Evolutionary conservation across 352 stramenopile species (phyloP), one percentile per base, ranked within the genome.

Genomic region (Thraustochytrium sp.): DNA sequence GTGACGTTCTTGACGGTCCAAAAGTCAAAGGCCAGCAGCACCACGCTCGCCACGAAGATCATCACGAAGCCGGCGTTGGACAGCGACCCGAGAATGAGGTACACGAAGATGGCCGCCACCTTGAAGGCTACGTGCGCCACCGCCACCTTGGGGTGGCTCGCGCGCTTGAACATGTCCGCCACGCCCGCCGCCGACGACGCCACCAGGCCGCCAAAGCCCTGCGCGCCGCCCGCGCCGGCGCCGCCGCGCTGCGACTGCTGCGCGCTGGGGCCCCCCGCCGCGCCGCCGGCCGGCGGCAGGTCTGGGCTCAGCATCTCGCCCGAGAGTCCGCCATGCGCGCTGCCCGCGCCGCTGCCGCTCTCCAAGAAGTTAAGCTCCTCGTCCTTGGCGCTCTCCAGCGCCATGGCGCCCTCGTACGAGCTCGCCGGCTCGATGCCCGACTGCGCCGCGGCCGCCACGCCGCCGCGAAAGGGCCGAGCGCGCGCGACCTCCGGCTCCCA

Each of bases 41-140:
- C 85, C 56, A 99, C 98, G 87, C 94, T 98, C 23, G 98, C 85
- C 31, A 99, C 95, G 36, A 97, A 98, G 80, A 98, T 92, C 84
- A 98, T 97, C 49, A 98, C 93, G 82, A 97, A 98, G 89, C 94
- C 97, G 82, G 89, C 90, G 76, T 92, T 93, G 85, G 96, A 87
- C 65, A 62, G 63, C 53, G 87, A 88, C n/a, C 94, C 94, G 8
- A 18, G 26, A 82, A 98, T 97, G 31, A 98, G 88, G 88, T 99
- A 99, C 68, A 98, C 77, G 40, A 94, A 89, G 37, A 98, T 82
- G 29, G 96, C 94, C 42, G 96, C 73, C 16, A 77, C 88, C 90
- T 99, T 99, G 90, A 99, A 99, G 18, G 98, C 78, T 34, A 98
- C 83, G 85, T 99, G 96, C 88, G 99, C 98, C 62, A 98, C 92